A percentile compares a stretch with the other conserved stretches of the same genome.
Conservation (phyloP, 768 basidiomycete species). For the Suillus subalutaceus region DNA sequence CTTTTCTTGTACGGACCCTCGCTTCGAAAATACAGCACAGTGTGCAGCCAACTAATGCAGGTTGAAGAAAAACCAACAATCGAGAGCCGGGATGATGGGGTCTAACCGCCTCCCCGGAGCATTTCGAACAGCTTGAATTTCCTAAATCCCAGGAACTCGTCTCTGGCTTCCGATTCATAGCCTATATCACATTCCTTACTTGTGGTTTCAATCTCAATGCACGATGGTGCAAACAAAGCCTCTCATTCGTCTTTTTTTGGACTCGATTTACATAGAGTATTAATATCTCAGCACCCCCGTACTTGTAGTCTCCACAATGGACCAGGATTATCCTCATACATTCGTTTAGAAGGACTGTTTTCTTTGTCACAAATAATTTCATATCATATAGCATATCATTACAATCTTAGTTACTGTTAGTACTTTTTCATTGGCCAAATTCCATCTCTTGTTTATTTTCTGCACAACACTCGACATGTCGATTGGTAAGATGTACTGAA, state of each 20-base stretch:
- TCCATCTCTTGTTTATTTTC: not conserved
- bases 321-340: not conserved
- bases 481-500: not conserved
- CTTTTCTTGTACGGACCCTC: constrained; percentile 34
- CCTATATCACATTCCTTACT: not conserved
- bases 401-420: not conserved
- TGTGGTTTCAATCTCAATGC: not conserved
- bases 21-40: constrained; percentile 28
- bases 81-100: not conserved
- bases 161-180: not conserved
- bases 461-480: not conserved
- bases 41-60: constrained; percentile 22
- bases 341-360: not conserved
- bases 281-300: not conserved
- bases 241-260: constrained; percentile 9
- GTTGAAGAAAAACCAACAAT: constrained; percentile 4
- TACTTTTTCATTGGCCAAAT: not conserved
- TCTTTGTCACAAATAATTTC: not conserved
- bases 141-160: not conserved
- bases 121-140: not conserved
- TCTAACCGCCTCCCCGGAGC: not conserved
- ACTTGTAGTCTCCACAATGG: not conserved
- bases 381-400: not conserved
- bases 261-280: not conserved
- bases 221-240: constrained; percentile 5